phyloP scores from a whole-genome alignment of 306 rosid genomes.

The Ceratonia siliqua region DNA sequence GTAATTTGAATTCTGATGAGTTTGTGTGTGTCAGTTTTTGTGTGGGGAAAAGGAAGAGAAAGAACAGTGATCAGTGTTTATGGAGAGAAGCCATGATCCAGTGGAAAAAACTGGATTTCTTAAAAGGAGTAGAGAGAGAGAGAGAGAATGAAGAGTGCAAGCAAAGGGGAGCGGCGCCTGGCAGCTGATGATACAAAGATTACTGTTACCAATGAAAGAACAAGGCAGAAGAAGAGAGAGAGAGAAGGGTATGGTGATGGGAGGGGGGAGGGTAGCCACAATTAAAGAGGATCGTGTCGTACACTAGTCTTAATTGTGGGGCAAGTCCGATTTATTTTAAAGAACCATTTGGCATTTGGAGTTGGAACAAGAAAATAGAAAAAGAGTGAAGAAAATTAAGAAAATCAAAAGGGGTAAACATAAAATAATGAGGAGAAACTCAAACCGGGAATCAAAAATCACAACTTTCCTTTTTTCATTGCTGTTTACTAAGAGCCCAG shows the following conservation, averaged over 20 bases:
- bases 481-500: constrained; percentile 47
- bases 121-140: constrained; percentile 36
- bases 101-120: constrained; percentile 44
- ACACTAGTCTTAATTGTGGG: not conserved
- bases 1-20: constrained; percentile 5
- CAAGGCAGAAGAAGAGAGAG: constrained; percentile 4
- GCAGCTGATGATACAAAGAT: constrained; percentile 38
- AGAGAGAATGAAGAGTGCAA: not conserved
- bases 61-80: constrained; percentile 21
- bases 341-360: too few species aligned
- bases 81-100: constrained; percentile 34
- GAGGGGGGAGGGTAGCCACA: constrained; percentile 34
- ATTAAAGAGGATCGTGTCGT: constrained; percentile 42
- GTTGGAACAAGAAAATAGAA: too few species aligned
- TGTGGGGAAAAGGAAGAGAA: not conserved
- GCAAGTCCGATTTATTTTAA: too few species aligned
- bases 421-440: not conserved
- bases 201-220: constrained; percentile 58
- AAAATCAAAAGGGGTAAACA: too few species aligned
- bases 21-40: not conserved
- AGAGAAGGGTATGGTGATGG: not conserved
- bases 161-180: constrained; percentile 59
- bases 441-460: not conserved
- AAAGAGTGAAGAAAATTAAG: too few species aligned
- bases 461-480: constrained; percentile 16